Evolutionary conservation across 441 rosid species (phyloP), one percentile per base, ranked within the genome.

Genomic region (Arabidopsis hybrid): DNA sequence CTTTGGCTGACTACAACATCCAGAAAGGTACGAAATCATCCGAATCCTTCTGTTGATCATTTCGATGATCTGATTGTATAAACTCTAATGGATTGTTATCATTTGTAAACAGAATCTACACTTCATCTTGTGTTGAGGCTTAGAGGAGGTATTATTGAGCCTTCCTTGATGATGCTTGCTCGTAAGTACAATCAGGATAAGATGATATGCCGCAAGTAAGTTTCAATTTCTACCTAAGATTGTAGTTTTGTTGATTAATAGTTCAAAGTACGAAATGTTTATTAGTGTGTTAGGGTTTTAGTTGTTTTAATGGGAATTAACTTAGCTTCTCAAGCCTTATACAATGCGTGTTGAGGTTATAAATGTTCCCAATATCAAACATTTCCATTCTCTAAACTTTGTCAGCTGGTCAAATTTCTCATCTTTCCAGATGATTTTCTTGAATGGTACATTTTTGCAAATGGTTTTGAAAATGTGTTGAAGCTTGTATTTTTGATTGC

Each of bases 111-210:
- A 88, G 98, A 92, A 12, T 94, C 97, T 0, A 92, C 98, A 0
- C 87, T 94, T 65, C 97, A 90, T 81, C 83, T 92, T 53, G 98
- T 92, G 57, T 71, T 90, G 82, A 89, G 98, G 85, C 91, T 94
- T n/a, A 90, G 97, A 34, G 99, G 99, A 65, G 99, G 99, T 7
- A 92, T 92, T 76, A 92, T 94, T 38, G 99, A 94, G 89, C 97
- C 97, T 17, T 91, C 99, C 29, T 78, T 90, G 84, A 89, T 94
- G 95, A 92, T 92, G 12, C 76, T 92, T 85, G 99, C 99, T 69
- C 85, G 95, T 78, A 94, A 94, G 72, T 92, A 89, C 75, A 92
- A 92, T 73, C 97, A 89, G 60, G 96, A 90, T 69, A 94, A 94
- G 85, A 92, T 86, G 90, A 90, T 94, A 43, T 92, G 99, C 84